Evolutionary conservation across 768 basidiomycete species (phyloP), one percentile per base, ranked within the genome.

Genomic region (Podaxis sp.): DNA sequence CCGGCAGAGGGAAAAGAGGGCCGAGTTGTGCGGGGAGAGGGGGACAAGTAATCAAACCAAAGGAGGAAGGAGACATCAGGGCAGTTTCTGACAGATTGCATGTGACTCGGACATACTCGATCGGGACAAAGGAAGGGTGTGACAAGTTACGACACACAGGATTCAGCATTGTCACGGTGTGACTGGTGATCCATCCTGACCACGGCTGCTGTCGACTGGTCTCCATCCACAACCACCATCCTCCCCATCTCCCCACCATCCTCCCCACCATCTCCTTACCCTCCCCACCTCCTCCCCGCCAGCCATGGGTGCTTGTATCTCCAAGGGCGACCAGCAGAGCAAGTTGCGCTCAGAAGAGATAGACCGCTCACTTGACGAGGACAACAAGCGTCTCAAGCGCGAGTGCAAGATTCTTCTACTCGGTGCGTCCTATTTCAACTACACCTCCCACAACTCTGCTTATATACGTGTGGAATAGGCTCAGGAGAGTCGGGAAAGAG

Each of bases 401-500:
- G 94, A 95, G 71, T 95, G 92, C 78, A 95, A 95, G 82, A 95
- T 97, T 66, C 74, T 97, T 21, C 76, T 97, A 13, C 79, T 97
- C n/a, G 95, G 93, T 91, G 63, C 55, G 91, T 80, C 2, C 6
- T 50, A 13, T 23, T 23, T 44, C 56, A 21, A 16, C 51, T 2
- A 14, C 23, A 18, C 40, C 21, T 13, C 25, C 48, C 6, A 18
- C 48, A 5, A 14, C 5, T 5, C 16, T 37, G 18, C 36, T 27
- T 23, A 52, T 44, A 48, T 53, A 14, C 50, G 3, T 3, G 32
- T 38, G 13, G 5, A 35, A 25, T 66, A 95, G 95, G 95, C 58
- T 95, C 94, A 13, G 93, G 95, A 67, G 94, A 96, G 77, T 92
- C 90, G 0, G 96, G 95, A 5, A 98, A 98, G 76, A 88, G 86